A percentile compares a stretch with the other conserved stretches of the same genome.
Evolutionary conservation across 305 asterid species (phyloP).

Genomic region (Fraxinus nigra): DNA sequence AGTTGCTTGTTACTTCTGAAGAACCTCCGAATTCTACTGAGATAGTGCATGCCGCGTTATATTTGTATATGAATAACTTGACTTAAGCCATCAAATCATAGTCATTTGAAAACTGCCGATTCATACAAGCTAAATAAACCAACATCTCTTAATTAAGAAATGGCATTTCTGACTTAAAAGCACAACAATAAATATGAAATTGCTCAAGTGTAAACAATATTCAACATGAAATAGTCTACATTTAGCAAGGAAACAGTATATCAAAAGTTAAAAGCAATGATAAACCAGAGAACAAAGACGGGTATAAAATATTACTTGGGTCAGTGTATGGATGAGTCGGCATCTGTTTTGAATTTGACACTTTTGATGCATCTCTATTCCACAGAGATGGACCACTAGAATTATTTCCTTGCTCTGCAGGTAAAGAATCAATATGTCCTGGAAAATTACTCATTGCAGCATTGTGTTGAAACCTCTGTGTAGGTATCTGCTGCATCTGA

Average conservation of each 20-base stretch:
- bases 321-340: slow-evolving; percentile 13
- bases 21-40: neutral
- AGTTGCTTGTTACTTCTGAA: neutral
- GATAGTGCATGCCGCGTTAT: neutral
- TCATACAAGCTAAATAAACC: neutral
- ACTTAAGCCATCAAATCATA: neutral
- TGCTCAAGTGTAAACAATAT: neutral
- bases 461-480: slow-evolving; percentile 19
- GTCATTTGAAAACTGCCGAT: neutral
- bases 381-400: slow-evolving; percentile 9
- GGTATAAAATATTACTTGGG: slow-evolving; percentile 17
- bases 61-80: neutral
- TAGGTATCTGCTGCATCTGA: slow-evolving; percentile 9
- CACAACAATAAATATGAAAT: neutral
- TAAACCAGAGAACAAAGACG: neutral
- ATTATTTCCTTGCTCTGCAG: slow-evolving; percentile 6
- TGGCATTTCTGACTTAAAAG: neutral
- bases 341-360: neutral
- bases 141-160: neutral
- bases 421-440: slow-evolving; percentile 17
- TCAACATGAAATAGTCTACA: neutral
- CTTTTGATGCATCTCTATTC: slow-evolving; percentile 13
- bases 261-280: neutral
- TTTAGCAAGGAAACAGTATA: neutral
- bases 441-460: slow-evolving; percentile 11